Evolutionary conservation across 768 basidiomycete species (phyloP), one percentile per base, ranked within the genome.

Genomic region (Lactarius hengduanensis): DNA sequence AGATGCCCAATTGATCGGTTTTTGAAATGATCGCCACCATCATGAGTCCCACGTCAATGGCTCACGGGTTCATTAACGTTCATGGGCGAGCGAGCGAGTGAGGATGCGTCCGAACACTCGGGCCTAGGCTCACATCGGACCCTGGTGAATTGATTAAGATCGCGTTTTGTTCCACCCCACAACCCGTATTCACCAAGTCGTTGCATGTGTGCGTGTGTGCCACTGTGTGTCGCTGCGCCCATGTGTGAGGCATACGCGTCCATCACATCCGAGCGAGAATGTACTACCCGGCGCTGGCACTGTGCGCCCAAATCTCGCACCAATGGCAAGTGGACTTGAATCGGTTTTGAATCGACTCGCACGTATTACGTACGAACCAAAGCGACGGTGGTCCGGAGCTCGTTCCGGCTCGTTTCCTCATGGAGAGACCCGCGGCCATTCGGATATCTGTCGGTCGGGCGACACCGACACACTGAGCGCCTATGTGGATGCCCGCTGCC

Each of bases 1-100:
- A 57, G 43, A 38, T 50, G 32, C 36, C 59, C 55, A 22, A 22
- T 57, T 65, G 65, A 47, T 26, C 55, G 34, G 41, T 5, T 65
- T 59, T 60, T 53, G 64, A 41, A 55, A 60, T 59, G 54, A 40
- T n/a, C 8, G 18, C 38, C 22, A 8, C 53, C 13, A 34, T 43
- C 10, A 22, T n/a, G 28, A 43, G 38, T 54, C 2, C 43, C 34
- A 22, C 43, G 34, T 16, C n/a, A 15, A 28, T 36, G 61, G 36
- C 50, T 54, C 20, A 11, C 20, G 10, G n/a, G 11, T 10, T 22
- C 11, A 22, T 50, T 22, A 22, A 26, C 22, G 22, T 50, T 50
- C 47, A 50, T 26, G 11, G 8, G 47, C 22, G 47, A 22, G 47
- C 2, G 47, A 50, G n/a, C 47, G 47, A 50, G 10, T 18, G n/a